Percentiles rank a stretch among this genome's conserved stretches.
Evolutionary conservation across 306 rosid genomes (phyloP).

Genomic region (Erythrophleum fordii): DNA sequence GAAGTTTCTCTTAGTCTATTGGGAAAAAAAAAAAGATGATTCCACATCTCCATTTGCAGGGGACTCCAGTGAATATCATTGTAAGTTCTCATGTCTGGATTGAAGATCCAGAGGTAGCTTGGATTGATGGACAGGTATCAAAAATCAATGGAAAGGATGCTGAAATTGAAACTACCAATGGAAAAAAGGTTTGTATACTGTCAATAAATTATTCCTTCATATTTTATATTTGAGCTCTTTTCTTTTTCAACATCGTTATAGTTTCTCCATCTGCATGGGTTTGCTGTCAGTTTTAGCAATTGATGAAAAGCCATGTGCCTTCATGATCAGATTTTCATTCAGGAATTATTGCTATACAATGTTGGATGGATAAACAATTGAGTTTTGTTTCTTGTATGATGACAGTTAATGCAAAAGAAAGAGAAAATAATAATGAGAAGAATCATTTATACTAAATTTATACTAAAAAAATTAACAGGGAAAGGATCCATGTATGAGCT

Average conservation of each 20-base stretch:
- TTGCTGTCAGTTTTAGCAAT: conserved; percentile 24
- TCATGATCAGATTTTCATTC: conserved; percentile 24
- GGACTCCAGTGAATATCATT: conserved; percentile 86
- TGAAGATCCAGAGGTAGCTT: conserved; percentile 80
- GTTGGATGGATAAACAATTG: conserved; percentile 26
- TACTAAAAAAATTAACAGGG: conserved; percentile 10
- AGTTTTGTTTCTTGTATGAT: conserved; percentile 23
- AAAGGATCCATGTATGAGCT: conserved; percentile 13
- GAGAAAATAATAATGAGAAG: conserved; percentile 16
- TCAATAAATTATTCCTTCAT: conserved; percentile 21
- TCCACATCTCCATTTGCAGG: conserved; percentile 59
- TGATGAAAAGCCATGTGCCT: conserved; percentile 10
- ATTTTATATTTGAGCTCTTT: not conserved
- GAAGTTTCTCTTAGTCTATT: conserved; percentile 23
- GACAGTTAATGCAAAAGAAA: conserved; percentile 28
- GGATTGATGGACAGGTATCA: conserved; percentile 82
- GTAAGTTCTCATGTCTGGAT: conserved; percentile 98
- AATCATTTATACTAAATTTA: not conserved
- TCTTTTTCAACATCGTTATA: conserved; percentile 19
- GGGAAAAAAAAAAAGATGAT: not conserved
- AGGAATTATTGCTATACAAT: not conserved
- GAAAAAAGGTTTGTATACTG: conserved; percentile 68
- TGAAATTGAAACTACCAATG: conserved; percentile 71
- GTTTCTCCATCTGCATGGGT: conserved; percentile 9
- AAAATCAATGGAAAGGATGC: conserved; percentile 84